These are phyloP conservation scores for Colletotrichum lini DNA, from an alignment of 2,329 filamentous ascomycete species.

Conservation along the genomic window DNA sequence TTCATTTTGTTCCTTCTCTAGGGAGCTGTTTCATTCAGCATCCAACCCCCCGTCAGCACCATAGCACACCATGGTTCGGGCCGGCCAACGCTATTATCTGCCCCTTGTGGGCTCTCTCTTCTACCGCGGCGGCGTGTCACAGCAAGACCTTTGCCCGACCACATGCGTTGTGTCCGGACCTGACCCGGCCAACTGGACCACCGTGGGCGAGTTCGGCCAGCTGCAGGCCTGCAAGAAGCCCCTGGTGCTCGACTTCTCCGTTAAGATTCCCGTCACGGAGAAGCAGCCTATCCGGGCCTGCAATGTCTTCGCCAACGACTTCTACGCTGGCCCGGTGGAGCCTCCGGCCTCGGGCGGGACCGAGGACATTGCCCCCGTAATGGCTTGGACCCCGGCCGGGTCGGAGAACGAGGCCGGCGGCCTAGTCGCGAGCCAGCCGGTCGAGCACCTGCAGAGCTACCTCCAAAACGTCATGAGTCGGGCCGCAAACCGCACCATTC, in stretches of 20 bases:
- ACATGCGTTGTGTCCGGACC: slow-evolving; percentile 20
- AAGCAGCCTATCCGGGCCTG: slow-evolving; percentile 35
- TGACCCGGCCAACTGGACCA: slow-evolving; percentile 34
- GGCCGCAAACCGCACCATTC: slow-evolving; percentile 22
- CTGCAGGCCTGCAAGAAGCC: slow-evolving; percentile 26
- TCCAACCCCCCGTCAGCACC: too few species aligned
- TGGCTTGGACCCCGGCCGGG: slow-evolving; percentile 29
- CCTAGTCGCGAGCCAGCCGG: slow-evolving; percentile 17
- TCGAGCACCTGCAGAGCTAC: slow-evolving; percentile 30
- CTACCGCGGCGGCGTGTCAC: too few species aligned
- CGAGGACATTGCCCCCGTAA: slow-evolving; percentile 15
- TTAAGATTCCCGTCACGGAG: slow-evolving; percentile 8
- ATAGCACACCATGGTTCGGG: too few species aligned
- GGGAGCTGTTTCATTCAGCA: too few species aligned
- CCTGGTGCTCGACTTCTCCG: slow-evolving; percentile 18
- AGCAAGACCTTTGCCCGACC: slow-evolving; percentile 27
- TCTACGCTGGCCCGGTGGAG: slow-evolving; percentile 1
- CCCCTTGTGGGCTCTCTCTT: neutral
- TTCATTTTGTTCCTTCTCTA: too few species aligned
- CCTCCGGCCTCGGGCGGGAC: neutral
- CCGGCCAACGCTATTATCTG: neutral
- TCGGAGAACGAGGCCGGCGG: slow-evolving; percentile 26
- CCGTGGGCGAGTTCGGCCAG: slow-evolving; percentile 26
- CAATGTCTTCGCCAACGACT: slow-evolving; percentile 31
- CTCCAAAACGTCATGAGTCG: slow-evolving; percentile 5